These are phyloP conservation scores for Aphanocladium album DNA, from an alignment of 2,329 filamentous ascomycete species.

Conservation along the genomic window DNA sequence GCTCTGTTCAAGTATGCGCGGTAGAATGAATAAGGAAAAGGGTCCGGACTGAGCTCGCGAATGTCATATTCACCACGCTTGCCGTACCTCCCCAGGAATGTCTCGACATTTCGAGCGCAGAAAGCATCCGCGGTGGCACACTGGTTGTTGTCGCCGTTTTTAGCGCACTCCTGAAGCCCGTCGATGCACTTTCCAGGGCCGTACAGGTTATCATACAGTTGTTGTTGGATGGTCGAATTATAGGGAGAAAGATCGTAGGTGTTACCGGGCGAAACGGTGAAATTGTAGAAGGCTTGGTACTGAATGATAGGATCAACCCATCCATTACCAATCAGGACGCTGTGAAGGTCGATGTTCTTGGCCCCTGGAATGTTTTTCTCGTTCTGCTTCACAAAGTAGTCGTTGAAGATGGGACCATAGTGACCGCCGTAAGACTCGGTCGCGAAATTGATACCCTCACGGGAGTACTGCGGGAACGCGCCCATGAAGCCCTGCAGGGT, in stretches of 20 bases:
- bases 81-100: slow-evolving; percentile 44
- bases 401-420: slow-evolving; percentile 62
- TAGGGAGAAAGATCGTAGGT: slow-evolving; percentile 4
- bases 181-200: slow-evolving; percentile 30
- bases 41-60: slow-evolving; percentile 49
- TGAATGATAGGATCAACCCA: slow-evolving; percentile 46
- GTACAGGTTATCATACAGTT: slow-evolving; percentile 53
- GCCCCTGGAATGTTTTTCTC: slow-evolving; percentile 35
- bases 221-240: neutral
- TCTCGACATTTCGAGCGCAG: slow-evolving; percentile 27
- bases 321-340: slow-evolving; percentile 62
- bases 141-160: neutral
- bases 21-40: slow-evolving; percentile 53
- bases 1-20: slow-evolving; percentile 53
- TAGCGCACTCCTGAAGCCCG: neutral
- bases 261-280: neutral
- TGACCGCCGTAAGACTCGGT: slow-evolving; percentile 66
- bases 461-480: slow-evolving; percentile 51
- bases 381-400: slow-evolving; percentile 57
- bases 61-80: slow-evolving; percentile 57
- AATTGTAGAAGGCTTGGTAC: neutral
- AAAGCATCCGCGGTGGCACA: neutral
- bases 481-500: slow-evolving; percentile 57
- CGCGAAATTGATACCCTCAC: slow-evolving; percentile 57
- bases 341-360: slow-evolving; percentile 43